Base-by-base conservation (phyloP, 2,329 filamentous ascomycete species). In the Hypoxylon sp. region DNA sequence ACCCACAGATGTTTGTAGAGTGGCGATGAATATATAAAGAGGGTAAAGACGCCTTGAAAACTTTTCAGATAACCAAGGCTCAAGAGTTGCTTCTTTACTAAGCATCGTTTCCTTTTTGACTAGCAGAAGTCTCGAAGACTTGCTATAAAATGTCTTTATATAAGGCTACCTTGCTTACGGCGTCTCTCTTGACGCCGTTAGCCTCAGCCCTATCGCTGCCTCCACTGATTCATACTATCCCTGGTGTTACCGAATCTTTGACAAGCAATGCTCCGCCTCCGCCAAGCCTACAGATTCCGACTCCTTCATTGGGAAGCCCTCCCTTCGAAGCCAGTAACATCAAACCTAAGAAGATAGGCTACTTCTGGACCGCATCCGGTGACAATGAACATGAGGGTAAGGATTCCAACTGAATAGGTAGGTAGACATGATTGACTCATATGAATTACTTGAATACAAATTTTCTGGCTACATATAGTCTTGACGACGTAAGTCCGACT, bases 261-360 rank as follows among this genome's bases (percentile, higher is more conserved):
- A 75, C 76, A 10, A 77, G 76, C 20, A 79, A 82, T 48, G 80
- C 79, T 4, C 82, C 83, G 39, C 85, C 86, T 10, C 75, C 88
- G 24, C 86, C 86, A 3, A 83, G 89, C 57, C 75, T 89, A 10
- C 86, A 88, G 70, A 56, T 85, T 4, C 86, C 86, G 1, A 86
- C 84, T n/a, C 86, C 86, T 50, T 82, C 86, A 0, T 73, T 88
- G n/a, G 76, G 79, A 2, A 85, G 83, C 67, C 81, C 80, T 7
- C 82, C 82, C 6, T 87, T 87, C 63, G 78, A 76, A 10, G 76
- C 80, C 2, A 84, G 82, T 71, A 77, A 84, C 62, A 82, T 88
- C 71, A 84, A 84, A 76, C 86, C 87, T 26, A 89, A 88, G 82
- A 89, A 89, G 78, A 85, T 89, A 71, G 87, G 85, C 0, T 88